Conservation (phyloP, 768 basidiomycete species). For the Rhodotorula diobovata region DNA sequence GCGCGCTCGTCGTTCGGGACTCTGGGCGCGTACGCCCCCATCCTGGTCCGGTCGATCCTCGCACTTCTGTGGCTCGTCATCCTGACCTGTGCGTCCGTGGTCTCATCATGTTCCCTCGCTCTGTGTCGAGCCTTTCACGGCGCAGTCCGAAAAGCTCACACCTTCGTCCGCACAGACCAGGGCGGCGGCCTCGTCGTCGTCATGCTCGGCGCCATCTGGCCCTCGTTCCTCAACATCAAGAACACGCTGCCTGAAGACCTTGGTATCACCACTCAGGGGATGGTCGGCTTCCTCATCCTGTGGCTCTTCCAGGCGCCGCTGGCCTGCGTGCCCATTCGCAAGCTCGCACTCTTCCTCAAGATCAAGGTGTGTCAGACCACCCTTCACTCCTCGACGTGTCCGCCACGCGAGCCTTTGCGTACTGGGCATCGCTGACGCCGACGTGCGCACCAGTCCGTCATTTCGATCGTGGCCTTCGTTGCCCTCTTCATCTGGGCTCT, state of each 20-base stretch:
- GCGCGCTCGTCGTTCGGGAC: constrained; percentile 42
- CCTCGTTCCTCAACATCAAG: constrained; percentile 36
- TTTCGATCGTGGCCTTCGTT: constrained; percentile 20
- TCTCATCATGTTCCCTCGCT: no score
- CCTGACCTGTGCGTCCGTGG: background rate
- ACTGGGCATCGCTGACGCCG: no score
- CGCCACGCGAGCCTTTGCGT: no score
- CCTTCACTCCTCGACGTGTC: no score
- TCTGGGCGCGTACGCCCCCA: constrained; percentile 42
- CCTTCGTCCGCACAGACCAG: constrained; percentile 12
- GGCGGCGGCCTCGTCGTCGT: constrained; percentile 36
- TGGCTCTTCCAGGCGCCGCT: constrained; percentile 41
- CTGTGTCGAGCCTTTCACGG: no score
- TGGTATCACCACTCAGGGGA: constrained; percentile 43
- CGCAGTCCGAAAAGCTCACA: no score
- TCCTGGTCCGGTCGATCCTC: constrained; percentile 43
- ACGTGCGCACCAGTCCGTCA: background rate
- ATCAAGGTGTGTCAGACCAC: constrained; percentile 27
- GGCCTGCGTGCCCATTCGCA: constrained; percentile 43
- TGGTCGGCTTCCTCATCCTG: constrained; percentile 47
- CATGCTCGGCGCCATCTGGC: constrained; percentile 48
- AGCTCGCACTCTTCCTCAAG: constrained; percentile 41
- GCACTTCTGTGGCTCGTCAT: constrained; percentile 38
- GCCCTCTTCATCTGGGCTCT: constrained; percentile 41
- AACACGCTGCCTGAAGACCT: constrained; percentile 40